A percentile compares a stretch with the other conserved stretches of the same genome.
phyloP scores from a whole-genome alignment of 257 asterid genomes.

The Plantago major region DNA sequence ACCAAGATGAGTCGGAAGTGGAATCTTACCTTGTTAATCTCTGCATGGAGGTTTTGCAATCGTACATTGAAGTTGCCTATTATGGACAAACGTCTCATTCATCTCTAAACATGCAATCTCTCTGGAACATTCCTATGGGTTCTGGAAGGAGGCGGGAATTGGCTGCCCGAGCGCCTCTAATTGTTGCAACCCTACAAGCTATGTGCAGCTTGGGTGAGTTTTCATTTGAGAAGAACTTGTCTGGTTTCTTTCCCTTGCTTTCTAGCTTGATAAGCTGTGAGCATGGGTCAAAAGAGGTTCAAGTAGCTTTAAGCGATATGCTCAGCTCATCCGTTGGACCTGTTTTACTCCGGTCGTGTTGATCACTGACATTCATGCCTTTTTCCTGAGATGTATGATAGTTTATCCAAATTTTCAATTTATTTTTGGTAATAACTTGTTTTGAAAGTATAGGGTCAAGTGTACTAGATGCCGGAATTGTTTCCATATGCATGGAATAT shows the following conservation, averaged over 20 bases:
- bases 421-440: conserved; percentile 22
- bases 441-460: conserved; percentile 36
- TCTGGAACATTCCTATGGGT: conserved; percentile 81
- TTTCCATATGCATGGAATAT: conserved; percentile 30
- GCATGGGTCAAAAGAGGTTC: conserved; percentile 94
- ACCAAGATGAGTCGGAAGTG: conserved; percentile 54
- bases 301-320: conserved; percentile 78
- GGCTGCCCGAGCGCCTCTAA: conserved; percentile 92
- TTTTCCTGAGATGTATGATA: conserved; percentile 41
- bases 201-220: conserved; percentile 67
- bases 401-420: conserved; percentile 14
- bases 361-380: conserved; percentile 29
- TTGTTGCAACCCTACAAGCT: conserved; percentile 83
- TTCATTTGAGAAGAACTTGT: conserved; percentile 69
- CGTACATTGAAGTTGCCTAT: conserved; percentile 61
- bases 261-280: conserved; percentile 86
- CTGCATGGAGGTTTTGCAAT: conserved; percentile 75
- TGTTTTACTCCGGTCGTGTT: conserved; percentile 70
- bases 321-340: conserved; percentile 85
- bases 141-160: conserved; percentile 81
- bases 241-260: conserved; percentile 70
- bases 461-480: conserved; percentile 31
- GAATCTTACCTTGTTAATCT: conserved; percentile 78
- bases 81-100: conserved; percentile 39
- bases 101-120: conserved; percentile 35